Percentiles rank a stretch among this genome's conserved stretches.
phyloP scores from a whole-genome alignment of 139 green algal genomes.

The Chlamydomonas asymmetrica region DNA sequence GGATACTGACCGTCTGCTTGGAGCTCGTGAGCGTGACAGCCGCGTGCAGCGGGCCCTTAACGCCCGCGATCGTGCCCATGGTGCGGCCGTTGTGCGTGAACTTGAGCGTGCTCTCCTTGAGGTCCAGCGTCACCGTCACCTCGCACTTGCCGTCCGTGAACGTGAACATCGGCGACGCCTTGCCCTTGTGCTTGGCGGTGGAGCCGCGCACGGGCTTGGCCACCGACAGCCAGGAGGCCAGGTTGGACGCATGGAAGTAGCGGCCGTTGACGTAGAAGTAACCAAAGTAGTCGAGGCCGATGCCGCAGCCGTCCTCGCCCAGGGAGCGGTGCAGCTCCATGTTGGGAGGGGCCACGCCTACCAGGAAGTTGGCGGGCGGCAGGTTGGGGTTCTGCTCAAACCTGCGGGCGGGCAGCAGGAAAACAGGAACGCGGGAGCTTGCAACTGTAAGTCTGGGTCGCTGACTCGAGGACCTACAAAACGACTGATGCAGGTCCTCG shows the following conservation, averaged over 20 bases:
- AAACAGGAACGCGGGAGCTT: too few species aligned
- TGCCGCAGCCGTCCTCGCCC: slow-evolving; percentile 60
- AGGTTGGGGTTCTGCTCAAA: slow-evolving; percentile 34
- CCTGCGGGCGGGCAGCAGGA: not conserved
- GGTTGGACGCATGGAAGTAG: slow-evolving; percentile 65
- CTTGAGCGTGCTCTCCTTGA: slow-evolving; percentile 56
- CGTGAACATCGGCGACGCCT: slow-evolving; percentile 52
- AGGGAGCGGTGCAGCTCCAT: slow-evolving; percentile 60
- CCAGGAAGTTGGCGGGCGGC: slow-evolving; percentile 57
- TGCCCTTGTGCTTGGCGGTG: slow-evolving; percentile 58
- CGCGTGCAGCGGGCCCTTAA: slow-evolving; percentile 57
- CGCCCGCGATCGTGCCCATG: slow-evolving; percentile 60
- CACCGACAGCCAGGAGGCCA: slow-evolving; percentile 54
- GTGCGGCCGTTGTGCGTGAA: slow-evolving; percentile 49
- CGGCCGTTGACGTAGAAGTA: slow-evolving; percentile 70
- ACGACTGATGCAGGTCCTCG: too few species aligned
- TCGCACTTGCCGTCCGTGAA: slow-evolving; percentile 58
- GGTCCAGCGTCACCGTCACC: slow-evolving; percentile 36
- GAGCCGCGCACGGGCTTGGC: slow-evolving; percentile 55
- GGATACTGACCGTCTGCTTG: slow-evolving; percentile 38
- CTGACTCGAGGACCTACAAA: not conserved
- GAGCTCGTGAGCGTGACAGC: slow-evolving; percentile 58
- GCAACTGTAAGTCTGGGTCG: too few species aligned
- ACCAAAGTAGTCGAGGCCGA: slow-evolving; percentile 63
- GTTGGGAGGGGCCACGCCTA: slow-evolving; percentile 54